phyloP scores from a whole-genome alignment of 345 rosid genomes.

The Populus euphratica region DNA sequence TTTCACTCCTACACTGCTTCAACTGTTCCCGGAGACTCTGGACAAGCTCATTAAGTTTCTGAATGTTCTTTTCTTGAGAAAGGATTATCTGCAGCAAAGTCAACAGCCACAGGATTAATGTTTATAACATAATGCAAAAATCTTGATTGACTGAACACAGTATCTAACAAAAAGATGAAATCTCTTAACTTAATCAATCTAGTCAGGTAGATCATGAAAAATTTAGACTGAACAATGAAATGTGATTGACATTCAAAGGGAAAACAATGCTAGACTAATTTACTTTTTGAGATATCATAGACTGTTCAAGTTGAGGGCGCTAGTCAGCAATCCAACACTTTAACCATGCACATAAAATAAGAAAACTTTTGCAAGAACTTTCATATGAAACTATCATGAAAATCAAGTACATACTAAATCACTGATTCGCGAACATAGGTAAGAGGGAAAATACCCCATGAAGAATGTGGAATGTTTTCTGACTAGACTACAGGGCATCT shows the following conservation, averaged over 20 bases:
- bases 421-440: background rate
- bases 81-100: slow-evolving; percentile 54
- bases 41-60: slow-evolving; percentile 57
- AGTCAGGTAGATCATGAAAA: background rate
- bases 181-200: background rate
- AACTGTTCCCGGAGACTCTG: slow-evolving; percentile 52
- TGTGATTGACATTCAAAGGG: background rate
- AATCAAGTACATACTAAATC: background rate
- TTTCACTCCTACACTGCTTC: slow-evolving; percentile 48
- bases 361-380: background rate
- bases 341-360: background rate
- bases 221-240: background rate
- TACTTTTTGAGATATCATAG: background rate
- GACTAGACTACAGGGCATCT: background rate
- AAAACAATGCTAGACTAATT: background rate
- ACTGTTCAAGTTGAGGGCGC: background rate
- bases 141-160: background rate
- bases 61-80: slow-evolving; percentile 67
- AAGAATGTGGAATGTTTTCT: background rate
- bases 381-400: background rate
- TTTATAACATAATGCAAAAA: background rate
- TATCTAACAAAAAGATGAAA: background rate
- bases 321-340: background rate
- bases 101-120: background rate
- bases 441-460: background rate